phyloP scores from a whole-genome alignment of 805 yeast genomes.

The Teunomyces atbi region DNA sequence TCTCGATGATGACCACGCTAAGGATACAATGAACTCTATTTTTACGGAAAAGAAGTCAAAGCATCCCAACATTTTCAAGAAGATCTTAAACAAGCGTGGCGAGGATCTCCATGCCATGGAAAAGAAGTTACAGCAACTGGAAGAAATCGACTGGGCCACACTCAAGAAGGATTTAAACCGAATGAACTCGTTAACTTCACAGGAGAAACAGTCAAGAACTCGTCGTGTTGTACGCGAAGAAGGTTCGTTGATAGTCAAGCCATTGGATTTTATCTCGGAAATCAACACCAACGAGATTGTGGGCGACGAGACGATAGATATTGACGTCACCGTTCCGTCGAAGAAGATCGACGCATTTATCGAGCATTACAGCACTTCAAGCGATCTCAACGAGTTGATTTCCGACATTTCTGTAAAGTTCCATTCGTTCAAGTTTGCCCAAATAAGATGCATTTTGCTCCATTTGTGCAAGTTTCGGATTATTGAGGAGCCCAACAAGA shows the following conservation, averaged over 20 bases:
- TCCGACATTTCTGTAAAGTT: slow-evolving; percentile 42
- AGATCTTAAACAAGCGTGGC: slow-evolving; percentile 36
- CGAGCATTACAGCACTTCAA: slow-evolving; percentile 22
- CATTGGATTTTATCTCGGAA: slow-evolving; percentile 41
- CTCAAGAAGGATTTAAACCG: slow-evolving; percentile 44
- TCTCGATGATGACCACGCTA: slow-evolving; percentile 19
- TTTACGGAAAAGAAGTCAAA: slow-evolving; percentile 40
- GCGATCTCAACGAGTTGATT: slow-evolving; percentile 41
- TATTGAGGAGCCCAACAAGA: slow-evolving; percentile 36
- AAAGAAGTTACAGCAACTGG: slow-evolving; percentile 28
- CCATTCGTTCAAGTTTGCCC: slow-evolving; percentile 43
- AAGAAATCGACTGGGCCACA: slow-evolving; percentile 38
- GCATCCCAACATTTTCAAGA: slow-evolving; percentile 47
- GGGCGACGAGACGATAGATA: slow-evolving; percentile 10
- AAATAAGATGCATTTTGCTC: slow-evolving; percentile 58
- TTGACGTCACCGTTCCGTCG: slow-evolving; percentile 11
- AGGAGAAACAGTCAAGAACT: slow-evolving; percentile 70
- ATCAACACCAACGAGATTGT: slow-evolving; percentile 40
- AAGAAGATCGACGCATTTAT: slow-evolving; percentile 33
- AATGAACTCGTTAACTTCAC: slow-evolving; percentile 21
- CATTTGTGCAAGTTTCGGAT: slow-evolving; percentile 67
- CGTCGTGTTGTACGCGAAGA: slow-evolving; percentile 49
- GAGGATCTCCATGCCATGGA: slow-evolving; percentile 29
- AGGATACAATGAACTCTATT: slow-evolving; percentile 37
- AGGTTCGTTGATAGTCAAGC: slow-evolving; percentile 38